These are phyloP conservation scores for Ulota crispa DNA, from an alignment of 225 moss, liverwort and hornwort genomes.

Conservation along the genomic window DNA sequence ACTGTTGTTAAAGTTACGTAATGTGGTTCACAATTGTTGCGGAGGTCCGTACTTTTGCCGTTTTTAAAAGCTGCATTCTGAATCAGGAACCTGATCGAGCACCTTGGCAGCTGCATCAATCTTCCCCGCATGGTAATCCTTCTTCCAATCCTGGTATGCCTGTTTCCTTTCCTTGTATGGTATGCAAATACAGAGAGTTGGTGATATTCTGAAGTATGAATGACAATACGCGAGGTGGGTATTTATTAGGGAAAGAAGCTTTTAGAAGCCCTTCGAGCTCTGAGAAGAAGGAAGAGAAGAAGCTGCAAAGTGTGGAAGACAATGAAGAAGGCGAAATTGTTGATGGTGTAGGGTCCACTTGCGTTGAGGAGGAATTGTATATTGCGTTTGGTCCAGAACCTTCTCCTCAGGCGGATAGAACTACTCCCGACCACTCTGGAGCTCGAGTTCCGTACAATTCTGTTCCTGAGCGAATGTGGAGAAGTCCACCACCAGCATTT, in stretches of 20 bases:
- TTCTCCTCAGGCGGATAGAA: slow-evolving; percentile 36
- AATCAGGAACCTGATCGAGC: slow-evolving; percentile 80
- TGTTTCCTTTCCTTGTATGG: neutral
- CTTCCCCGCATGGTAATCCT: slow-evolving; percentile 40
- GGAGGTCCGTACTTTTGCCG: neutral
- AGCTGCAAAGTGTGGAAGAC: slow-evolving; percentile 40
- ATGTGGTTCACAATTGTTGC: neutral
- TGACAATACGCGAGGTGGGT: slow-evolving; percentile 15
- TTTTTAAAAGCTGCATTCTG: slow-evolving; percentile 13
- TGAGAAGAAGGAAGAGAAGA: slow-evolving; percentile 43
- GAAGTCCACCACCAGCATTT: slow-evolving; percentile 33
- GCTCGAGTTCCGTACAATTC: slow-evolving; percentile 48
- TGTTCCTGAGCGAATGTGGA: slow-evolving; percentile 62
- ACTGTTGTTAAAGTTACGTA: neutral
- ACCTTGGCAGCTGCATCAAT: slow-evolving; percentile 63
- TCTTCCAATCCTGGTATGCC: slow-evolving; percentile 57
- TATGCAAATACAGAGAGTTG: slow-evolving; percentile 8
- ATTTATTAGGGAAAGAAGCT: slow-evolving; percentile 45
- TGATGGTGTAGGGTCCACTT: slow-evolving; percentile 40
- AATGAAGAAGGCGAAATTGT: slow-evolving; percentile 68
- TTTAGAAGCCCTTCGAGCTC: slow-evolving; percentile 47
- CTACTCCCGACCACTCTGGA: slow-evolving; percentile 58
- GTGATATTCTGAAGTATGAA: neutral
- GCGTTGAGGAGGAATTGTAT: slow-evolving; percentile 48
- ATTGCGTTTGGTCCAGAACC: slow-evolving; percentile 45